Base-by-base conservation (phyloP, 2,329 filamentous ascomycete genomes). In the Zymoseptoria tritici region DNA sequence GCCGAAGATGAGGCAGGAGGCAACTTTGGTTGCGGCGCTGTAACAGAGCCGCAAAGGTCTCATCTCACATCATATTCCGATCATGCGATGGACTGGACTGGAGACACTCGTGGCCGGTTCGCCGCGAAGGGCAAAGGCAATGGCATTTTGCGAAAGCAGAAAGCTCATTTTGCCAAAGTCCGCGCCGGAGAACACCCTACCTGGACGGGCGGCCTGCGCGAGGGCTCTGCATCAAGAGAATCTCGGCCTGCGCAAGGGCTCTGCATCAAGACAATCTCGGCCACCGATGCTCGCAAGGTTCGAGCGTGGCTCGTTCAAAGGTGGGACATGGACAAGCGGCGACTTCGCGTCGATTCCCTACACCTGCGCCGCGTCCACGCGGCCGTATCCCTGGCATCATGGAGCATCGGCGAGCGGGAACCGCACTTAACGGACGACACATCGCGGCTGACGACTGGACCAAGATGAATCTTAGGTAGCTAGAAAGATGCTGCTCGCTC, bases 81-180 rank as follows among this genome's bases (percentile, higher is more conserved):
- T 4, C 36, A 42, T 42, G 36, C 21, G 19, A 80, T 80, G 79
- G 79, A 80, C 58, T 81, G 79, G 79, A 80, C 77, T 0, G 79
- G 79, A 26, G 79, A 78, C 4, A 73, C 72, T 5, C 64, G 68
- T 31, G 63, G 64, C n/a, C 63, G 69, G 2, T 71, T 64, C 55
- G 66, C 66, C 19, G 55, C 58, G 19, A 72, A 72, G 52, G 67
- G 66, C 26, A 73, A 72, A 54, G 70, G 71, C 60, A 74, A 73
- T 57, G 68, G 72, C 16, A 64, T 71, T 16, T 31, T 72, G 3
- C 72, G 76, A 59, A 74, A 72, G 61, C 78, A 81, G 49, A 79
- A 74, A 65, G 74, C 76, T 19, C 74, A 79, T 63, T 81, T 80
- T 60, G 78, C 77, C 4, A 75, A 71, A 62, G 71, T 69, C 19